Percentiles rank a stretch among this genome's conserved stretches.
phyloP scores from a whole-genome alignment of 495 filamentous ascomycete genomes.

The Xylaria castorea region DNA sequence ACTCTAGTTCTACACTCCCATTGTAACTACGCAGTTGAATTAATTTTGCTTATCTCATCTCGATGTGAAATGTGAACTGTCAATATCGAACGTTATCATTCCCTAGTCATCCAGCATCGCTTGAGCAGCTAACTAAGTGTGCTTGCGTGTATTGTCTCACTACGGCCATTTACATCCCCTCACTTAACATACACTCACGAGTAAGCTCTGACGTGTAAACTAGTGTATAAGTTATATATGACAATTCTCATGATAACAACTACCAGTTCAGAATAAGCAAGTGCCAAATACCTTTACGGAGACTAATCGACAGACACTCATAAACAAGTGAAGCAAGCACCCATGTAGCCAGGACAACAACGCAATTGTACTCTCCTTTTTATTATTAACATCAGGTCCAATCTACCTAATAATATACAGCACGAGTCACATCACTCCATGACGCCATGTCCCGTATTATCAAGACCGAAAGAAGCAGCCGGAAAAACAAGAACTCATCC shows the following conservation, averaged over 20 bases:
- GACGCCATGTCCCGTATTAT: slow-evolving; percentile 20
- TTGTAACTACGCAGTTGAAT: neutral
- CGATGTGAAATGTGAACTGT: neutral
- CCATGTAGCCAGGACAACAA: neutral
- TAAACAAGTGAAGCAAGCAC: neutral
- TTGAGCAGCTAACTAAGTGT: neutral
- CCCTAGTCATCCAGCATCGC: neutral
- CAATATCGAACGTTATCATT: neutral
- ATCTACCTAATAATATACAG: slow-evolving; percentile 26
- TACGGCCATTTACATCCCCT: neutral
- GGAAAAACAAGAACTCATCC: neutral
- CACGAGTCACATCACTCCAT: slow-evolving; percentile 14
- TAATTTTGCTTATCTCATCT: neutral
- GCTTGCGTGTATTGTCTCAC: neutral
- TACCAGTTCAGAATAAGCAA: neutral
- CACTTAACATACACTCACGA: neutral
- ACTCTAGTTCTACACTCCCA: neutral
- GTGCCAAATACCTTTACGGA: neutral
- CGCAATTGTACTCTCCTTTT: neutral
- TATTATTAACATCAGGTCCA: slow-evolving; percentile 12
- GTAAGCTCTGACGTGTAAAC: neutral
- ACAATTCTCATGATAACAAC: neutral
- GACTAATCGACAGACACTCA: neutral
- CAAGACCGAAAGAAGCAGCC: slow-evolving; percentile 1
- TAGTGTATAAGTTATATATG: neutral